A percentile compares a stretch with the other conserved stretches of the same genome.
Conservation (phyloP, 352 stramenopile genomes). For the Globisporangium lucens region DNA sequence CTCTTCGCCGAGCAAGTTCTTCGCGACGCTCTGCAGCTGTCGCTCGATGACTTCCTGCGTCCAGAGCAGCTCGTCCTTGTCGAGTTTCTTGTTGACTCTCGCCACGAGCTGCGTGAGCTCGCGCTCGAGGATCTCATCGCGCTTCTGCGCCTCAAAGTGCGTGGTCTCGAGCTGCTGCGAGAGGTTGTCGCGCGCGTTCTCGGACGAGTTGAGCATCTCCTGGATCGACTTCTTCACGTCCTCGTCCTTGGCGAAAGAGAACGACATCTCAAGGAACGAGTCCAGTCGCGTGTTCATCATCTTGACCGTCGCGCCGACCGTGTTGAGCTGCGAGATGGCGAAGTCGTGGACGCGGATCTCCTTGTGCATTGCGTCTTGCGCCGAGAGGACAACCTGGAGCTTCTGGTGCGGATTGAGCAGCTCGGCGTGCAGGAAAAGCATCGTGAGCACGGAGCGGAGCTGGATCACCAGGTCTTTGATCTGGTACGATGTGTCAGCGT, state of each 20-base stretch:
- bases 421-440: conserved; percentile 43
- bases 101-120: conserved; percentile 61
- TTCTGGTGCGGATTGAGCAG: conserved; percentile 35
- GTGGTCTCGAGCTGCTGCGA: conserved; percentile 45
- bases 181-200: conserved; percentile 39
- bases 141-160: conserved; percentile 38
- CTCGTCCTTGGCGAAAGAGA: conserved; percentile 66
- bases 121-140: conserved; percentile 48
- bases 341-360: conserved; percentile 45
- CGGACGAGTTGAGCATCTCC: conserved; percentile 49
- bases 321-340: conserved; percentile 45
- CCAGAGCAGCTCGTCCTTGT: conserved; percentile 77
- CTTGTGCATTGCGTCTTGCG: conserved; percentile 28
- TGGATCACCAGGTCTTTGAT: conserved; percentile 59
- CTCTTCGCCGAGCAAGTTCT: conserved; percentile 55
- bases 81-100: conserved; percentile 68
- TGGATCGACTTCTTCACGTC: conserved; percentile 74
- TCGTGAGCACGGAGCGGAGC: conserved; percentile 46
- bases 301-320: conserved; percentile 54
- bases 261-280: conserved; percentile 60
- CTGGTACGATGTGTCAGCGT: conserved; percentile 24
- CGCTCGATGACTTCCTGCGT: conserved; percentile 67
- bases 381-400: conserved; percentile 28
- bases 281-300: conserved; percentile 60
- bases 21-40: conserved; percentile 64